These are phyloP conservation scores for Iodosphaeria phyllophila DNA, from an alignment of 2,329 filamentous ascomycete species.

Conservation along the genomic window DNA sequence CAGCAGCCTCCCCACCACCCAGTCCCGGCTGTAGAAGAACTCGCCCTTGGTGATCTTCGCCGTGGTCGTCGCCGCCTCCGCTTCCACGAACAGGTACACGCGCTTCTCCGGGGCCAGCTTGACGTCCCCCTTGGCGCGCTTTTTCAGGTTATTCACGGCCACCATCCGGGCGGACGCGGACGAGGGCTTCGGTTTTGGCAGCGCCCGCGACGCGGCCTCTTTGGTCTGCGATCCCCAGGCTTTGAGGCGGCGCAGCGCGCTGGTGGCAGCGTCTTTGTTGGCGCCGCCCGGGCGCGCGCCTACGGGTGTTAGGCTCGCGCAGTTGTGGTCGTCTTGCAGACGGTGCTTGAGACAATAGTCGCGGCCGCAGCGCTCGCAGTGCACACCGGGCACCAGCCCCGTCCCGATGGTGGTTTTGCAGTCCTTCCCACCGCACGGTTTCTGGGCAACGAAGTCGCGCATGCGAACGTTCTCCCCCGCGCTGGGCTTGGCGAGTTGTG, in stretches of 20 bases:
- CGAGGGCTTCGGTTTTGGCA: constrained; percentile 45
- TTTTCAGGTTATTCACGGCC: constrained; percentile 64
- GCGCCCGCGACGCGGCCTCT: constrained; percentile 34
- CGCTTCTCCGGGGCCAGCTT: constrained; percentile 67
- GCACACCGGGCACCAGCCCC: constrained; percentile 45
- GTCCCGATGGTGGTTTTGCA: constrained; percentile 61
- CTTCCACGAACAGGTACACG: constrained; percentile 82
- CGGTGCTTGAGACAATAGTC: constrained; percentile 66
- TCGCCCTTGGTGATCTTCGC: constrained; percentile 67
- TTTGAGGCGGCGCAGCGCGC: constrained; percentile 59
- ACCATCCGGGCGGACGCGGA: constrained; percentile 44
- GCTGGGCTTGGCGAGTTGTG: constrained; percentile 31
- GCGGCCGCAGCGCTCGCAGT: constrained; percentile 53
- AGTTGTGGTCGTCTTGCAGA: constrained; percentile 66
- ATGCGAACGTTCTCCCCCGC: constrained; percentile 34
- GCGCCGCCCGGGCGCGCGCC: constrained; percentile 26
- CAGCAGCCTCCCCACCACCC: constrained; percentile 72
- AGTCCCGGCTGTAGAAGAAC: constrained; percentile 68
- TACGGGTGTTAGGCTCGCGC: constrained; percentile 49
- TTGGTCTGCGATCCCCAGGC: constrained; percentile 66
- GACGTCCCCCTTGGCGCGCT: constrained; percentile 74
- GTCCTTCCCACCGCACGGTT: constrained; percentile 44
- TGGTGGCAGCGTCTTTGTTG: constrained; percentile 46
- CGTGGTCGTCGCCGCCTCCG: constrained; percentile 68
- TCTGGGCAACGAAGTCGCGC: constrained; percentile 35